Percentiles rank a stretch among this genome's conserved stretches.
Evolutionary conservation across 306 rosid species (phyloP).

Genomic region (Fagus crenata): DNA sequence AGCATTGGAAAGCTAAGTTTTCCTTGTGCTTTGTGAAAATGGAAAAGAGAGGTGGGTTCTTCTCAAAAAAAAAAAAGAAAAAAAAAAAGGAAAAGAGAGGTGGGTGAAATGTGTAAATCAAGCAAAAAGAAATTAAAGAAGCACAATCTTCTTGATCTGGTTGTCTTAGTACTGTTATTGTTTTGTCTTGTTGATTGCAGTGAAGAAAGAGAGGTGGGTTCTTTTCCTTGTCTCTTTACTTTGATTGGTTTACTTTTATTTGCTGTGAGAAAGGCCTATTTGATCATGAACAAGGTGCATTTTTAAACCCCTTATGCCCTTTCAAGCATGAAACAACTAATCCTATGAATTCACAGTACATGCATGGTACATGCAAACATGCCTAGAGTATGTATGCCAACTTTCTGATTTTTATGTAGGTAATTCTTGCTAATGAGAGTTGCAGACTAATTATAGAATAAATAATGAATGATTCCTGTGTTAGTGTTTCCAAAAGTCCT

Average conservation of each 20-base stretch:
- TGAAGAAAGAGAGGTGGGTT: background rate
- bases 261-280: background rate
- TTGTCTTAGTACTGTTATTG: conserved; percentile 47
- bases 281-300: background rate
- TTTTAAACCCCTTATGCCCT: too few species aligned
- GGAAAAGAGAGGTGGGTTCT: conserved; percentile 27
- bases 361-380: conserved; percentile 24
- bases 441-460: background rate
- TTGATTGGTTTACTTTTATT: conserved; percentile 27
- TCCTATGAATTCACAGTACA: conserved; percentile 13
- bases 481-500: background rate
- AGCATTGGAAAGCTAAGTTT: conserved; percentile 36
- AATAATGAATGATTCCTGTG: background rate
- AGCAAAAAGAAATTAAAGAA: conserved; percentile 10
- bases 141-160: conserved; percentile 54
- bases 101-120: conserved; percentile 35
- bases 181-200: conserved; percentile 22
- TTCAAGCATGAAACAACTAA: too few species aligned
- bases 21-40: conserved; percentile 57
- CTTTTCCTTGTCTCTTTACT: conserved; percentile 1
- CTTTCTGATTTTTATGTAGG: background rate
- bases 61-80: too few species aligned
- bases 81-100: conserved; percentile 29
- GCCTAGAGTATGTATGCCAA: background rate
- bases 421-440: too few species aligned